Base-by-base conservation (phyloP, 139 green algal species). In the Trebouxia sp. region DNA sequence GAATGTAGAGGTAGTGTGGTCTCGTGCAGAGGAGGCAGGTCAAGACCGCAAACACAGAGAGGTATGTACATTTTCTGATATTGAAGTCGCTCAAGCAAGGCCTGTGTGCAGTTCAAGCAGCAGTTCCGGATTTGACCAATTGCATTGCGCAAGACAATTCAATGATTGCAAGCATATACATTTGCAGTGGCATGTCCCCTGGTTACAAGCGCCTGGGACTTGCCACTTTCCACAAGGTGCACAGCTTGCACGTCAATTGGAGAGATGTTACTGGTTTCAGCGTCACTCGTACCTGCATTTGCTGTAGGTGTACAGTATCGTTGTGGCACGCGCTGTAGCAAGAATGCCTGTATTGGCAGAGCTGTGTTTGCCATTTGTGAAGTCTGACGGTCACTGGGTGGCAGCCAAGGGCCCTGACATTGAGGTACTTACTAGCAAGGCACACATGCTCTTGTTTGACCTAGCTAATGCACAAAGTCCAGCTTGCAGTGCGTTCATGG, bases 301-400 rank as follows among this genome's bases (percentile, higher is more conserved):
- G 37, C 42, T 87, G 80, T 85, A 98, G 85, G 48, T 42, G 0
- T 90, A 92, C 80, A 87, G 96, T 77, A 14, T 97, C 9, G 93
- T 88, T 2, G 87, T 96, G 6, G 94, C 95, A 24, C 84, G 95
- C 0, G 95, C 95, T 1, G 95, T 98, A 10, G 95, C 94, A n/a
- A 89, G 95, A 41, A 76, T 94, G 74, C 76, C 89, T 0, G 85
- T 96, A 43, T 86, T 98, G 42, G 88, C 90, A 15, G 95, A 98
- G 87, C 89, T 97, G 48, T 98, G 95, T 88, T 83, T 98, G 74
- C 95, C 95, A 4, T 91, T 98, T 43, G 91, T 97, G 65, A 85
- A 84, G 7, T 65, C 85, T 3, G 92, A 91, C 6, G 95, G 95
- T 1, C 48, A 90, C 30, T 95, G 91, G 87, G 77, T 98, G 42